Evolutionary conservation across 371 early-diverging fungal species (phyloP), one percentile per base, ranked within the genome.

Genomic region (Syncephalastrum sp.): DNA sequence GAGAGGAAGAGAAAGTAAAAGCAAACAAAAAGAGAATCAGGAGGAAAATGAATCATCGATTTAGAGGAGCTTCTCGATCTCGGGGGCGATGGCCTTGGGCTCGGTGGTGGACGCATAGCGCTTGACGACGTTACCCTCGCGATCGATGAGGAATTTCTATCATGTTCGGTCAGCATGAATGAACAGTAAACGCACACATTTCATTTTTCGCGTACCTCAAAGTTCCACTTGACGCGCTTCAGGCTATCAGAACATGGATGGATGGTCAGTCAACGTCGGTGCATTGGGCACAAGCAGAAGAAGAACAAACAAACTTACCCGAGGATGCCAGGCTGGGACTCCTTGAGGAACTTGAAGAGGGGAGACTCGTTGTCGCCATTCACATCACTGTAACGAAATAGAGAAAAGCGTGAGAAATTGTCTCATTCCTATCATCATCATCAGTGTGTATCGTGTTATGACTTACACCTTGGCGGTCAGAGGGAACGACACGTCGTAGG

Each of bases 221-320:
- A 87, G 65, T 87, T 91, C 91, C 89, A 92, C 77, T 91, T 90
- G 74, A 92, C 73, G 33, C 78, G 72, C 56, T 66, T 75, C 69
- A 84, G 72, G 27, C 78, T 78, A 57, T 41, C 15, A 47, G 12
- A 14, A n/a, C 23, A 44, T 43, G 54, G 29, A 42, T n/a, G 29
- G n/a, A n/a, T n/a, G n/a, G n/a, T n/a, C n/a, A n/a, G 38, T 15
- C 21, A 12, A 23, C 12, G 4, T 21, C 6, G 51, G 3, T 23
- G 41, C 29, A n/a, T 42, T 10, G 24, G 17, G 19, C 17, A 21
- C n/a, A 15, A 38, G 29, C 10, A 29, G 21, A 65, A 29, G 21
- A 65, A 21, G 10, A 57, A 43, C 4, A 2, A 21, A 21, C 21
- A 19, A 19, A 48, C 46, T 61, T 72, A 75, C 79, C 82, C 86